Evolutionary conservation across 129 eudicot genomes (phyloP), one percentile per base, ranked within the genome.

Genomic region (Kitagawia praeruptora): DNA sequence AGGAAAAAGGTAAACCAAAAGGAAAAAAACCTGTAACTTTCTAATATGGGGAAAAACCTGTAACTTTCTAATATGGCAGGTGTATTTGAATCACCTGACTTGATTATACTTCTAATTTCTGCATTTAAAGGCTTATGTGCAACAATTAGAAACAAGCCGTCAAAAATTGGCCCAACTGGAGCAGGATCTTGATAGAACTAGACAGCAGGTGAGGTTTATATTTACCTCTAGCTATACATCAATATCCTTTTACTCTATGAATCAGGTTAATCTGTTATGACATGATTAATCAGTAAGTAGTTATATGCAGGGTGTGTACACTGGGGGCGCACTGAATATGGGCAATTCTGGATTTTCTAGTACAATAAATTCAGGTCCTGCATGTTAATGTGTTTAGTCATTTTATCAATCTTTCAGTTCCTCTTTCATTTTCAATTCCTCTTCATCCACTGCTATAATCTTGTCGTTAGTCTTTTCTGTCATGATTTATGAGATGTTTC

Each of bases 61-160:
- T 19, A 67, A 67, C 5, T 38, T 77, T 77, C 40, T 8, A 25
- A 47, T 37, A 38, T 34, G 39, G 13, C 77, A 74, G 23, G 34
- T 53, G 67, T 19, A 39, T 69, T 58, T 15, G 7, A 14, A 23
- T 12, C 28, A 78, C 61, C 16, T 44, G 40, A 61, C 39, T 61
- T 41, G 45, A 5, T 21, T 77, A 56, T 81, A 37, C 76, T 78
- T 58, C 54, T 77, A 23, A 23, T 47, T 27, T 67, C 76, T 39
- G 39, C 51, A 28, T 39, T 75, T 58, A 37, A 61, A 95, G 97
- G 99, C 94, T 9, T 95, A 95, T 78, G 97, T 95, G 80, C 94
- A 92, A 80, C 97, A 95, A 82, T 73, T 95, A 69, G 99, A 95
- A 85, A 83, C 94, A 12, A 92, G 96, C 45, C 94, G 97, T 63